Percentiles rank a stretch among this genome's conserved stretches.
Evolutionary conservation across 2,329 filamentous ascomycete species (phyloP).

Genomic region (Pestalotiopsis sp.): DNA sequence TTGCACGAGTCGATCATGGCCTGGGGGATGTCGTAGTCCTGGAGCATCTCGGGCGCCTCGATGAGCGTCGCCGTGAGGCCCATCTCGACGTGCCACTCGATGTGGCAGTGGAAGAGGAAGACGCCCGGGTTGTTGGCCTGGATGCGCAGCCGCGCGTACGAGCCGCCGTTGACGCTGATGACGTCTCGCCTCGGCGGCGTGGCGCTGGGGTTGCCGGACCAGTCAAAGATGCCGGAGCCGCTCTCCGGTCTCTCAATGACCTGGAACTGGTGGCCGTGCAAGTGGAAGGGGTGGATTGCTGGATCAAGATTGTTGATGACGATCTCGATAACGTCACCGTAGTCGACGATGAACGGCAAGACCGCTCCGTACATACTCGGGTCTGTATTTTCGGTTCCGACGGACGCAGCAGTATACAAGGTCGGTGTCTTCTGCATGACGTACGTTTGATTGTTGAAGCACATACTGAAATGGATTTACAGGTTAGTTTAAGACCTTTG

Average conservation of each 20-base stretch:
- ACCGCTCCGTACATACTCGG: conserved; percentile 45
- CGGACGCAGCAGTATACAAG: conserved; percentile 70
- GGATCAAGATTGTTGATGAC: conserved; percentile 53
- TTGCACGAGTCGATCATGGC: conserved; percentile 56
- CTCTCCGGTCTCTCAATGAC: conserved; percentile 45
- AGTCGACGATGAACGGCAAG: conserved; percentile 42
- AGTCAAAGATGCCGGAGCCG: conserved; percentile 39
- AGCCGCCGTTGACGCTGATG: conserved; percentile 41
- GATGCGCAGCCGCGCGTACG: conserved; percentile 55
- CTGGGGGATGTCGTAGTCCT: conserved; percentile 56
- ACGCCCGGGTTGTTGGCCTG: conserved; percentile 55
- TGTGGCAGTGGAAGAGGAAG: conserved; percentile 62
- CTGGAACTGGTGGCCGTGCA: conserved; percentile 60
- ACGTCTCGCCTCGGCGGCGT: conserved; percentile 40
- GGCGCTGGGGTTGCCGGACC: conserved; percentile 30
- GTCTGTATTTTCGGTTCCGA: conserved; percentile 48
- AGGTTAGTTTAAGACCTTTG: background rate
- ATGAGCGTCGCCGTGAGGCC: conserved; percentile 59
- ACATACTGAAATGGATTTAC: conserved; percentile 38
- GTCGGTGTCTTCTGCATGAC: conserved; percentile 70
- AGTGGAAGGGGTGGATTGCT: conserved; percentile 54
- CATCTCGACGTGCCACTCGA: conserved; percentile 64
- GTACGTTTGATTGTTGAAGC: conserved; percentile 69
- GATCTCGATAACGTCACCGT: conserved; percentile 46
- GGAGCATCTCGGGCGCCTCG: conserved; percentile 61